Percentiles rank a stretch among this genome's conserved stretches.
phyloP scores from a whole-genome alignment of 345 rosid genomes.

The Reutealis trisperma region DNA sequence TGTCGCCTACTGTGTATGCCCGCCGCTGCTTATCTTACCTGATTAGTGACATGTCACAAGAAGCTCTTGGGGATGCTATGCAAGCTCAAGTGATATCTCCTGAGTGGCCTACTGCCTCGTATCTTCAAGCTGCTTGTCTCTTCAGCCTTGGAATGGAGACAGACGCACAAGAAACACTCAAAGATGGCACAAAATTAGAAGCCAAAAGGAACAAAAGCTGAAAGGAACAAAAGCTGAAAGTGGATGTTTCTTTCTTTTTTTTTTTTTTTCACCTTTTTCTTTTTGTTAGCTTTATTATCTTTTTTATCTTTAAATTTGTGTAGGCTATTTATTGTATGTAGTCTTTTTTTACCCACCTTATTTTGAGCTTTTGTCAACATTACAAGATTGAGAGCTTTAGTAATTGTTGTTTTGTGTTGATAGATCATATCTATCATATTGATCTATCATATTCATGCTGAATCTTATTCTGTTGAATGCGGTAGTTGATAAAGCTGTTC shows the following conservation, averaged over 20 bases:
- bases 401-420: conserved; percentile 7
- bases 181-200: conserved; percentile 85
- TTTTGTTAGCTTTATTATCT: not conserved
- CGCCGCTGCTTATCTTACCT: conserved; percentile 81
- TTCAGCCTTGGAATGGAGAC: conserved; percentile 83
- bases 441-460: not conserved
- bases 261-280: conserved; percentile 1
- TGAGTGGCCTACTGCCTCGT: conserved; percentile 76
- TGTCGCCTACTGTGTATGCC: conserved; percentile 76
- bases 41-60: conserved; percentile 67
- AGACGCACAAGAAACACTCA: conserved; percentile 76
- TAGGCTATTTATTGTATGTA: conserved; percentile 18
- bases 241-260: too few species aligned
- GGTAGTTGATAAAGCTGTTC: not conserved
- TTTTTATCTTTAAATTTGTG: conserved; percentile 6
- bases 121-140: conserved; percentile 85
- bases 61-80: conserved; percentile 90
- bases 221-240: conserved; percentile 56
- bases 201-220: conserved; percentile 60
- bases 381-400: conserved; percentile 14
- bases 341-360: not conserved
- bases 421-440: too few species aligned
- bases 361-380: not conserved
- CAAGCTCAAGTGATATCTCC: conserved; percentile 85
- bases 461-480: conserved; percentile 1